Evolutionary conservation across 2,329 filamentous ascomycete species (phyloP).

Genomic region (Tothia fuscella): DNA sequence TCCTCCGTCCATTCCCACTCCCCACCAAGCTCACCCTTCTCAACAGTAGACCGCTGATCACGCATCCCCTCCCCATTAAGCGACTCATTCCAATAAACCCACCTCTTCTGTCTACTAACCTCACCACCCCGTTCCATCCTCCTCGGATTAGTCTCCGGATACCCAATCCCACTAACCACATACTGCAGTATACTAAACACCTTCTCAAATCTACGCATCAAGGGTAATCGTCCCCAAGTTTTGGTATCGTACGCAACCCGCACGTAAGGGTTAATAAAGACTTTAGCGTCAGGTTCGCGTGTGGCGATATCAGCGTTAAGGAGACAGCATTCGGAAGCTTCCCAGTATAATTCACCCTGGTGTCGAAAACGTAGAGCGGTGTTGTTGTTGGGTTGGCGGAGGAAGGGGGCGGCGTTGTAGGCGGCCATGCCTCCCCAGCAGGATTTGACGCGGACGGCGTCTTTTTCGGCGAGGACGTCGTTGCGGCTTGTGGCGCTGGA

Average conservation of each 20-base stretch:
- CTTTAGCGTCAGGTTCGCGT: constrained; percentile 29
- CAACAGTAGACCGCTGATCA: constrained; percentile 12
- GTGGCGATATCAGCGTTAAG: constrained; percentile 32
- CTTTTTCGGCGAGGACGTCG: constrained; percentile 49
- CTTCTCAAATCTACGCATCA: constrained; percentile 53
- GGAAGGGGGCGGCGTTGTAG: constrained; percentile 50
- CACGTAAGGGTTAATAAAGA: constrained; percentile 66
- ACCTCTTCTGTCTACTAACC: constrained; percentile 39
- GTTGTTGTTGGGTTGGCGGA: too few relatives aligned
- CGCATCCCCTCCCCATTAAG: constrained; percentile 14
- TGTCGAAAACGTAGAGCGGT: constrained; percentile 34
- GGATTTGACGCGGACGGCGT: constrained; percentile 56
- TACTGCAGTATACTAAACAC: constrained; percentile 49
- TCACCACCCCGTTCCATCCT: constrained; percentile 48
- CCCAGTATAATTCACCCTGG: constrained; percentile 32
- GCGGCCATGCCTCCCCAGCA: constrained; percentile 72
- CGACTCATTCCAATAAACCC: constrained; percentile 29
- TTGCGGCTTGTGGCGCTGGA: constrained; percentile 42
- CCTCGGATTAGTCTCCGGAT: constrained; percentile 50
- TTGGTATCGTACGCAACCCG: constrained; percentile 53
- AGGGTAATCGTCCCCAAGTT: constrained; percentile 46
- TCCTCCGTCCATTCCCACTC: constrained; percentile 33
- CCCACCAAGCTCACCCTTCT: constrained; percentile 15
- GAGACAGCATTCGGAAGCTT: constrained; percentile 36
- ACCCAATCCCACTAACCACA: constrained; percentile 42